Evolutionary conservation across 2,329 filamentous ascomycete species (phyloP), one percentile per base, ranked within the genome.

Genomic region (Chaetomium olivaceum): DNA sequence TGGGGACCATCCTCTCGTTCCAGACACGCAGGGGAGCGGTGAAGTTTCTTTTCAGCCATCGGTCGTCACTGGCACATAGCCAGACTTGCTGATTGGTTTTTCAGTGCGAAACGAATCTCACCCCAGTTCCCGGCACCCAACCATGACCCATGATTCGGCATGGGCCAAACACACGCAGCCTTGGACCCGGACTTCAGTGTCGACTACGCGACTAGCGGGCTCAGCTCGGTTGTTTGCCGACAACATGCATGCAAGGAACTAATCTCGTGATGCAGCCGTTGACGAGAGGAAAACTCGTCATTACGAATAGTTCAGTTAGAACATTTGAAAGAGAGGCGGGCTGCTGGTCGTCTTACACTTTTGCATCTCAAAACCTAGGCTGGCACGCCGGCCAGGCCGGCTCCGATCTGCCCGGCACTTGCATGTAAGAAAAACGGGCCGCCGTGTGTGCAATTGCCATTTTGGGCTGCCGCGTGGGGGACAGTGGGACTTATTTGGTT

Each of bases 91-190:
- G 58, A 61, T 56, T 61, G 57, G 62, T 14, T 8, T 27, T 50
- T 23, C n/a, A 12, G 25, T 7, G 46, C 7, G 23, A 61, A 64
- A 52, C 51, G 23, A 50, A 56, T 31, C 57, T n/a, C 31, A 58
- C 29, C 59, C 59, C 11, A 21, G 56, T 29, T 5, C 23, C 39
- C 14, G n/a, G 14, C 29, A 33, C 54, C 65, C 65, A 67, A 67
- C 62, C 62, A 65, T 31, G 57, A 29, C 56, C 31, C 29, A 46
- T 51, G 50, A 62, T 27, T 48, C 56, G 62, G 65, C 65, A 67
- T 55, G 63, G 65, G 36, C 59, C 50, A 62, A 25, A 57, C 27
- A 5, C 16, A 19, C 16, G 16, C 39, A 19, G 16, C 16, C 39
- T 43, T n/a, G 16, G 39, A 16, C 39, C 39, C 29, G 48, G 27